phyloP scores from a whole-genome alignment of 495 filamentous ascomycete species.

The Aspergillus ellipticus region DNA sequence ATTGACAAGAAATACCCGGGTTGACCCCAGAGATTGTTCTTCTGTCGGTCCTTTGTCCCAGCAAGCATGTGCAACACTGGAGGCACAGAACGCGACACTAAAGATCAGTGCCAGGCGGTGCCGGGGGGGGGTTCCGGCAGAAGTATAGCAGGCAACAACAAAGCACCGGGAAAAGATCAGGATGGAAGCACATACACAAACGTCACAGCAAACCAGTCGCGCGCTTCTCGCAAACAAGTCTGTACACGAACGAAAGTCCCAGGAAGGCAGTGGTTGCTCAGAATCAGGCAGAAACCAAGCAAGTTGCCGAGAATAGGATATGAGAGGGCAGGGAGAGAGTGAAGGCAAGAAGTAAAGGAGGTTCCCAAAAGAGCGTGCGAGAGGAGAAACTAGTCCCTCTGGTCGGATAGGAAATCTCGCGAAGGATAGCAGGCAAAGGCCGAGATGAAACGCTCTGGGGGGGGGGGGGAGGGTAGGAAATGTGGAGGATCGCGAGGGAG shows the following conservation, averaged over 20 bases:
- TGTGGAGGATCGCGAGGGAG: constrained; percentile 20
- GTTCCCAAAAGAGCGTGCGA: constrained; percentile 40
- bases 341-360: constrained; percentile 19
- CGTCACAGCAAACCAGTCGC: constrained; percentile 32
- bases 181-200: constrained; percentile 32
- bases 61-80: not conserved
- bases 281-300: not conserved
- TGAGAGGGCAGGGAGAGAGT: constrained; percentile 23
- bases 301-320: constrained; percentile 3
- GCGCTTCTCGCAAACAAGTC: constrained; percentile 24
- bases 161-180: not conserved
- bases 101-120: not conserved
- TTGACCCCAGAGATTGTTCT: too few species aligned
- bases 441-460: constrained; percentile 17
- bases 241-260: constrained; percentile 30
- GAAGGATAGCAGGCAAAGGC: constrained; percentile 9
- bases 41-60: too few species aligned
- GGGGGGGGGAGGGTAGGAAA: constrained; percentile 12
- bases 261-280: not conserved
- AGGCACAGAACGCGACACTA: not conserved
- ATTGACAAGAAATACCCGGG: not conserved
- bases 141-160: not conserved
- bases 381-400: constrained; percentile 44
- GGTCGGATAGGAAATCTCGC: constrained; percentile 42
- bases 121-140: not conserved